Percentiles rank a stretch among this genome's conserved stretches.
Evolutionary conservation across 2,329 filamentous ascomycete species (phyloP).

Genomic region (Graphilbum fragrans): DNA sequence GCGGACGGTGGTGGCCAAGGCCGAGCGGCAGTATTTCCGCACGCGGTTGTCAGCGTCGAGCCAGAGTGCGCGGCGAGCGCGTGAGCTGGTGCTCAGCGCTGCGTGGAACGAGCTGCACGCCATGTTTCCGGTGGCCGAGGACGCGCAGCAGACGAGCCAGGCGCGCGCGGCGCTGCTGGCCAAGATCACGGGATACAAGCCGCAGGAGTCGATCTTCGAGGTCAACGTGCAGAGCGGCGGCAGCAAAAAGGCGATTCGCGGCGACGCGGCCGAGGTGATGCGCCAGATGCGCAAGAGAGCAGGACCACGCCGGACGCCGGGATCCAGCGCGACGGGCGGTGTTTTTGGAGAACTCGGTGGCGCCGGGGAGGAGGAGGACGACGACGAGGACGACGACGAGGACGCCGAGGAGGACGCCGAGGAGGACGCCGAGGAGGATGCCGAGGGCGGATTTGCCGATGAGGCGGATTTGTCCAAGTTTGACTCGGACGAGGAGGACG

Average conservation of each 20-base stretch:
- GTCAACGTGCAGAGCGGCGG: slow-evolving; percentile 49
- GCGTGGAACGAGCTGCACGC: slow-evolving; percentile 66
- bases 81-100: slow-evolving; percentile 59
- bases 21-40: slow-evolving; percentile 83
- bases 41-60: slow-evolving; percentile 82
- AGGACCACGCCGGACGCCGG: slow-evolving; percentile 37
- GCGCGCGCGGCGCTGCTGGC: slow-evolving; percentile 79
- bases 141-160: slow-evolving; percentile 34
- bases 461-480: slow-evolving; percentile 7
- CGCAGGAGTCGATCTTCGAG: slow-evolving; percentile 93
- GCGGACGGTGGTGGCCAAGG: slow-evolving; percentile 66
- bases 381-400: slow-evolving; percentile 35
- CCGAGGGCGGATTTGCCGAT: slow-evolving; percentile 14
- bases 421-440: slow-evolving; percentile 17
- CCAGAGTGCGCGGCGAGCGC: slow-evolving; percentile 80
- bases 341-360: slow-evolving; percentile 8
- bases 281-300: slow-evolving; percentile 59
- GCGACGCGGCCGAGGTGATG: slow-evolving; percentile 64
- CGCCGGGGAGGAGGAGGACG: slow-evolving; percentile 42
- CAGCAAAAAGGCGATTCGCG: slow-evolving; percentile 48
- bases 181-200: slow-evolving; percentile 76
- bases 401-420: slow-evolving; percentile 19
- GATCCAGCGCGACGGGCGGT: slow-evolving; percentile 21
- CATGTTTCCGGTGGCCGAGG: slow-evolving; percentile 54
- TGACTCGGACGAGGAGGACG: slow-evolving; percentile 25